Conservation (phyloP, 306 rosid species). For the Lathyrus sativus region DNA sequence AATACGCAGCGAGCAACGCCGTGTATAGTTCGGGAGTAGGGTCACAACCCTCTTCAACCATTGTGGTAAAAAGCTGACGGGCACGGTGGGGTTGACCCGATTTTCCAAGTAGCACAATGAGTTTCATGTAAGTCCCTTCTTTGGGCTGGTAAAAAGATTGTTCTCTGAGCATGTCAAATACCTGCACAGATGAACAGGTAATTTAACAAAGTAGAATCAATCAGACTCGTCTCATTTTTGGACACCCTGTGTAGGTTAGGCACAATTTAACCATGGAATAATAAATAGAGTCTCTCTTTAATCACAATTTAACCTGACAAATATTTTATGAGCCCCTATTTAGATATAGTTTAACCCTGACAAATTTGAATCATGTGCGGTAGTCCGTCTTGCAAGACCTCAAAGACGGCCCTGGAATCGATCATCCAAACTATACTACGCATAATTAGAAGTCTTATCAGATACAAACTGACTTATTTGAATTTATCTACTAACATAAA, state of each 20-base stretch:
- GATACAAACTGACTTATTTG: neutral
- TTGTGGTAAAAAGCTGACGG: constrained; percentile 64
- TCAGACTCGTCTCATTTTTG: too few species aligned
- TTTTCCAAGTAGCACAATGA: constrained; percentile 82
- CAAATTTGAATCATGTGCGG: too few species aligned
- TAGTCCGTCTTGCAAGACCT: too few species aligned
- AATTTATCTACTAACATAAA: too few species aligned
- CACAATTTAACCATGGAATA: too few species aligned
- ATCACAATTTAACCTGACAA: too few species aligned
- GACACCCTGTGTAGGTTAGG: too few species aligned
- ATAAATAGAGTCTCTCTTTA: too few species aligned
- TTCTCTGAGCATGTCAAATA: constrained; percentile 86
- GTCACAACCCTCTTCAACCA: constrained; percentile 76
- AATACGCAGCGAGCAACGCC: constrained; percentile 81
- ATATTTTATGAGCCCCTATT: too few species aligned
- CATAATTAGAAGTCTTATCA: neutral
- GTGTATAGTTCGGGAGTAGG: constrained; percentile 85
- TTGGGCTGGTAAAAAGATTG: constrained; percentile 88
- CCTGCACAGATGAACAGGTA: constrained; percentile 48
- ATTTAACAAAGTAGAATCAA: neutral
- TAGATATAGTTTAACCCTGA: too few species aligned
- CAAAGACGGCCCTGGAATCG: too few species aligned
- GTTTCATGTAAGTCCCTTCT: constrained; percentile 96
- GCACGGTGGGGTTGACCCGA: constrained; percentile 79
- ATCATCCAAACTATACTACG: constrained; percentile 5